These are phyloP conservation scores for Aspergillus neoniger DNA, from an alignment of 2,329 filamentous ascomycete species.

Conservation along the genomic window DNA sequence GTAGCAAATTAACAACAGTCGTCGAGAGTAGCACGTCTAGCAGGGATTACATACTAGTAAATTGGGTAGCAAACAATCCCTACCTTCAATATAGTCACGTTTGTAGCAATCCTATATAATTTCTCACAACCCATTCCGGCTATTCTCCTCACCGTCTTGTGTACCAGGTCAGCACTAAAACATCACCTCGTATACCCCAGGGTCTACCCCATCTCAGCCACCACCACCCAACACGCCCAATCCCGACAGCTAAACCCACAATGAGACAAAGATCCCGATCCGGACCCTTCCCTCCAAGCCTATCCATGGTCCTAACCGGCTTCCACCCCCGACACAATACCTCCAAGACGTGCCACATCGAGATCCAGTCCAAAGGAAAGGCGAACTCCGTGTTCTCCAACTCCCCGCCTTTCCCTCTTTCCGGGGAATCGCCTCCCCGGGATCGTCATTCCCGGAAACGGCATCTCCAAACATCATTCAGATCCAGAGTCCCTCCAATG, in stretches of 20 bases:
- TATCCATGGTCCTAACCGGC: constrained; percentile 9
- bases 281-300: not conserved
- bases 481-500: not conserved
- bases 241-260: no score
- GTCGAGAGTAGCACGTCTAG: no score
- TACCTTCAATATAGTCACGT: no score
- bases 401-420: not conserved
- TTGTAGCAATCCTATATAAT: no score
- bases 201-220: no score
- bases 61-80: no score
- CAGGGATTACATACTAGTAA: no score
- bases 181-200: not conserved
- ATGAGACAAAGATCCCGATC: not conserved
- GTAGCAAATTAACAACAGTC: no score
- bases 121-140: no score
- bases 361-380: constrained; percentile 9
- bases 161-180: not conserved
- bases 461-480: constrained; percentile 11
- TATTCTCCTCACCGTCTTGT: no score
- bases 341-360: constrained; percentile 4
- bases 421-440: not conserved
- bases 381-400: not conserved
- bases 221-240: no score
- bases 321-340: constrained; percentile 2
- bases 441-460: constrained; percentile 8